Percentiles rank a stretch among this genome's conserved stretches.
phyloP scores from a whole-genome alignment of 345 rosid genomes.

The Gossypioides kirkii region DNA sequence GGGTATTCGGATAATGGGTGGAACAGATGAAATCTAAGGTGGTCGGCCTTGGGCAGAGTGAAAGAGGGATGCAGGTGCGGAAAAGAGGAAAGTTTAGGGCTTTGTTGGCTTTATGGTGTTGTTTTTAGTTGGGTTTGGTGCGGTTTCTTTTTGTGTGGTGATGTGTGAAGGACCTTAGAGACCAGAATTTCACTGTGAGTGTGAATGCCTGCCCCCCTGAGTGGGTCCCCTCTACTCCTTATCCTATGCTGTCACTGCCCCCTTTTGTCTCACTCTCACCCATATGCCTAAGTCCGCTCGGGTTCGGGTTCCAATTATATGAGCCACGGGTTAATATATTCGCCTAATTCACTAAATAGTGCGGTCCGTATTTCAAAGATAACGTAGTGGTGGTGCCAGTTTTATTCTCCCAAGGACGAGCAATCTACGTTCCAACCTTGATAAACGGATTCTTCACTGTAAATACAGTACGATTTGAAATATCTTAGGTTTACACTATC shows the following conservation, averaged over 20 bases:
- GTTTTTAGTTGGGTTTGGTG: not conserved
- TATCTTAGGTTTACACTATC: no score
- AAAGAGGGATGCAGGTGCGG: not conserved
- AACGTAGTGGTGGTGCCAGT: no score
- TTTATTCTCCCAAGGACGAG: no score
- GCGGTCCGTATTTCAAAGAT: no score
- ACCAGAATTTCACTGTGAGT: constrained; percentile 7
- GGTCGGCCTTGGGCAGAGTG: not conserved
- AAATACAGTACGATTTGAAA: no score
- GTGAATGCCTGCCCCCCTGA: not conserved
- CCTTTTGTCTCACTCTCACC: constrained; percentile 3
- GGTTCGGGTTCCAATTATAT: not conserved
- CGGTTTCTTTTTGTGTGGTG: constrained; percentile 7
- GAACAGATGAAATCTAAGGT: constrained; percentile 8
- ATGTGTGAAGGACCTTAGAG: not conserved
- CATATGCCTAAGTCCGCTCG: not conserved
- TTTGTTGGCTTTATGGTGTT: not conserved
- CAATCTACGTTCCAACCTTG: no score
- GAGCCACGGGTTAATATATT: no score
- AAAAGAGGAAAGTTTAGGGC: constrained; percentile 1
- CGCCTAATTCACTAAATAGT: no score
- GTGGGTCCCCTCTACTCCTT: constrained; percentile 21
- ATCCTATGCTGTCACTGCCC: constrained; percentile 11
- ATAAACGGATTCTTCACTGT: no score
- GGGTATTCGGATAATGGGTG: constrained; percentile 2